Percentiles rank a stretch among this genome's conserved stretches.
phyloP scores from a whole-genome alignment of 2,329 filamentous ascomycete genomes.

The Neocucurbitaria cava region DNA sequence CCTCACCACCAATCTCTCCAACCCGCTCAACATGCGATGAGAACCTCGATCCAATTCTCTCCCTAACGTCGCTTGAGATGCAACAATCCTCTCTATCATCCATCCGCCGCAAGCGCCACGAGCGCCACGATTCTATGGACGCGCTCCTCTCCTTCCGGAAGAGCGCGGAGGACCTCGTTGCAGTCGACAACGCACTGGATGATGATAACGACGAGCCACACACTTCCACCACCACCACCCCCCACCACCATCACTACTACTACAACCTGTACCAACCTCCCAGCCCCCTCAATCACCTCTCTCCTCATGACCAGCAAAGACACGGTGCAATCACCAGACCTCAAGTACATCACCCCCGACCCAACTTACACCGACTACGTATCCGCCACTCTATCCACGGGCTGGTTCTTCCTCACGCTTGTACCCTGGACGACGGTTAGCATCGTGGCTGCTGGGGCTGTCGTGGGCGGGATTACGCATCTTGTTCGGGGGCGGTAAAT shows the following conservation, averaged over 20 bases:
- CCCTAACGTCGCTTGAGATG: too few species aligned
- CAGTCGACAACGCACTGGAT: neutral
- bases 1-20: conserved; percentile 8
- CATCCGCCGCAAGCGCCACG: neutral
- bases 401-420: neutral
- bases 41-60: neutral
- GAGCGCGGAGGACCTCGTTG: neutral
- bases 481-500: neutral
- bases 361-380: neutral
- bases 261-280: too few species aligned
- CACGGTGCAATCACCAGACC: neutral
- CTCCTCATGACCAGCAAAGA: too few species aligned
- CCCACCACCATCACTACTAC: too few species aligned
- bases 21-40: neutral
- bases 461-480: neutral
- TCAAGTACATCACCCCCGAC: neutral
- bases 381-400: neutral
- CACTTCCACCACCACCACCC: too few species aligned
- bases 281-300: too few species aligned
- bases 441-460: neutral
- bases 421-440: conserved; percentile 2
- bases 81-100: neutral
- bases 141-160: conserved; percentile 2
- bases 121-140: conserved; percentile 8
- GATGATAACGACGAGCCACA: neutral